Evolutionary conservation across 441 rosid genomes (phyloP).

Genomic region (Mallotus japonicus): DNA sequence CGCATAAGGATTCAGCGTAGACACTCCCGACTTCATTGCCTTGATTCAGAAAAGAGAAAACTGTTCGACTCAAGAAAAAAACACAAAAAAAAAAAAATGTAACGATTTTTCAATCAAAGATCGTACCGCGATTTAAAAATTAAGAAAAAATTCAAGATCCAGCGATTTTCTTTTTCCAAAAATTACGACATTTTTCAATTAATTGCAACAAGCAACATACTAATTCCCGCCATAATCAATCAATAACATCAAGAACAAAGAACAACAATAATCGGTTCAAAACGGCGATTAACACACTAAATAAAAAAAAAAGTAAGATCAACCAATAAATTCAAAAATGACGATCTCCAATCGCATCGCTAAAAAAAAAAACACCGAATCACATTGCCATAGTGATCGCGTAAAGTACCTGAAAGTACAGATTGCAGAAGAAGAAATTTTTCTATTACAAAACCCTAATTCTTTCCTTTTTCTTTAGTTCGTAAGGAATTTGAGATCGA

Average conservation of each 20-base stretch:
- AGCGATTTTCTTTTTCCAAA: no score
- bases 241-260: no score
- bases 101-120: no score
- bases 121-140: no score
- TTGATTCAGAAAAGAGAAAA: constrained; percentile 3
- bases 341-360: background rate
- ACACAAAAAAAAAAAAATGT: background rate
- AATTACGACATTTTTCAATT: no score
- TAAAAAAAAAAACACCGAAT: background rate
- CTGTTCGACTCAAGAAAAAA: constrained; percentile 6
- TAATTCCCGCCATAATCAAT: no score
- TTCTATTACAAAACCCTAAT: background rate
- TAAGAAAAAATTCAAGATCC: no score
- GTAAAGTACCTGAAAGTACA: no score
- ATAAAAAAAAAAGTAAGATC: background rate
- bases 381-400: no score
- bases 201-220: no score
- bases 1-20: constrained; percentile 84
- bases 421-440: background rate
- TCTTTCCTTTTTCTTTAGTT: no score
- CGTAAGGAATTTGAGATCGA: no score
- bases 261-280: background rate
- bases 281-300: background rate
- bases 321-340: background rate
- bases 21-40: constrained; percentile 62